Base-by-base conservation (phyloP, 1,284 basidiomycete species). In the Rhodotorula glutinis region DNA sequence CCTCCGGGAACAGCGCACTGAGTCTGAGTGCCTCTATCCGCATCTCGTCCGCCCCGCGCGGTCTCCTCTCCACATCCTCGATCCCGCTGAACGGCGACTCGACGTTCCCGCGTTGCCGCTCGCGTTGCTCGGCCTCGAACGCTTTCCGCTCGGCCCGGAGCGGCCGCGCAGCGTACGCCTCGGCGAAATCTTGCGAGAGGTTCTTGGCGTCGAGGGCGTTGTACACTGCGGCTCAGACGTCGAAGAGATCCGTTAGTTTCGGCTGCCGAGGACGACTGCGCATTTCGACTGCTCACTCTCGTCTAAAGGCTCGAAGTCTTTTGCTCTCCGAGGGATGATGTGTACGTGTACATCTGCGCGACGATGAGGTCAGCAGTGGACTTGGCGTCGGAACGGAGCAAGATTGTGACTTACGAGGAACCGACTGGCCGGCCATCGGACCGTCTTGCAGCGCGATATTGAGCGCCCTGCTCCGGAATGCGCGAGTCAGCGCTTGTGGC, bases 381-480 rank as follows among this genome's bases (percentile, higher is more conserved):
- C 4, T 10, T 4, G 3, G 13, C 91, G 85, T 29, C 91, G 17
- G 49, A 91, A 17, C 80, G 38, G 94, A 79, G 76, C 94, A 92
- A 71, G 94, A 88, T 10, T 11, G 14, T 77, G 94, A 91, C 46
- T 93, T 88, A 76, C 95, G 92, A 0, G 91, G 87, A 21, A 94
- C 86, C 8, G 86, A 87, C 81, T 96, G 92, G 0, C 92, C 88
- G 0, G 91, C 90, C 8, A 60, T 87, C 63, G 83, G 84, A 10
- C 92, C 92, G 76, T 95, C 92, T 90, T 95, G 74, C n/a, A 70
- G n/a, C 21, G 65, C 63, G 13, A 72, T 60, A 16, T 65, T 74
- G 23, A 72, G 47, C 3, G 63, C 60, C 25, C 69, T 73, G 46
- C 44, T 38, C 33, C 7, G 25, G 19, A 7, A 11, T 25, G 7